Percentiles rank a stretch among this genome's conserved stretches.
Conservation (phyloP, 2,329 filamentous ascomycete species). For the Aspergillus awamori region DNA sequence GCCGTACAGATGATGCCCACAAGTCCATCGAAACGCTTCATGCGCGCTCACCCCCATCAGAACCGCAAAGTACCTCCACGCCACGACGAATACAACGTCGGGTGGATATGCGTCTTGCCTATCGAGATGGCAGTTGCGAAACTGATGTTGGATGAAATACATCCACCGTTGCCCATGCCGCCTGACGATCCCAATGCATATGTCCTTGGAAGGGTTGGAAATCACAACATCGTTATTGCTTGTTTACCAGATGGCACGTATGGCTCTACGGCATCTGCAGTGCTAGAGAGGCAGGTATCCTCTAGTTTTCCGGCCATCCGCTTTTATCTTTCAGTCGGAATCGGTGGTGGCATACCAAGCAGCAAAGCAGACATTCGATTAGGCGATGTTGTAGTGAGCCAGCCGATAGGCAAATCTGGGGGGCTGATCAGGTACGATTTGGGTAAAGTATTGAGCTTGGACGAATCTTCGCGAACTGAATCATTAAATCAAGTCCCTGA, state of each 20-base stretch:
- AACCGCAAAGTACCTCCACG: too few relatives aligned
- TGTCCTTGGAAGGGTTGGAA: not conserved
- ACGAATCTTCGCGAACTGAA: not conserved
- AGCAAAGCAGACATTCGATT: not conserved
- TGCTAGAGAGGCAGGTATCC: not conserved
- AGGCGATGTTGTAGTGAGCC: conserved; percentile 2
- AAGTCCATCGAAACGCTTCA: too few relatives aligned
- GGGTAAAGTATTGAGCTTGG: not conserved
- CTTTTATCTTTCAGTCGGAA: not conserved
- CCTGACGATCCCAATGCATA: not conserved
- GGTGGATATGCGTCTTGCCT: too few relatives aligned
- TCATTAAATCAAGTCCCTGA: too few relatives aligned
- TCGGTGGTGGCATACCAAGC: not conserved
- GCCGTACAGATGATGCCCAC: too few relatives aligned
- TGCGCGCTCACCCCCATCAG: too few relatives aligned
- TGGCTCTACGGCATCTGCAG: not conserved
- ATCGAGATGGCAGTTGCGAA: too few relatives aligned
- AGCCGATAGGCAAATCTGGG: not conserved
- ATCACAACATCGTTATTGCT: not conserved
- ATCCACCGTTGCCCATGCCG: too few relatives aligned
- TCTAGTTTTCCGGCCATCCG: not conserved
- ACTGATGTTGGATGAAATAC: too few relatives aligned
- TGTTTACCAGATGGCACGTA: not conserved
- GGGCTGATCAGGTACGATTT: not conserved
- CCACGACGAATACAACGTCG: too few relatives aligned